Percentiles rank a stretch among this genome's conserved stretches.
phyloP scores from a whole-genome alignment of 495 filamentous ascomycete genomes.

The Aspergillus diversus region DNA sequence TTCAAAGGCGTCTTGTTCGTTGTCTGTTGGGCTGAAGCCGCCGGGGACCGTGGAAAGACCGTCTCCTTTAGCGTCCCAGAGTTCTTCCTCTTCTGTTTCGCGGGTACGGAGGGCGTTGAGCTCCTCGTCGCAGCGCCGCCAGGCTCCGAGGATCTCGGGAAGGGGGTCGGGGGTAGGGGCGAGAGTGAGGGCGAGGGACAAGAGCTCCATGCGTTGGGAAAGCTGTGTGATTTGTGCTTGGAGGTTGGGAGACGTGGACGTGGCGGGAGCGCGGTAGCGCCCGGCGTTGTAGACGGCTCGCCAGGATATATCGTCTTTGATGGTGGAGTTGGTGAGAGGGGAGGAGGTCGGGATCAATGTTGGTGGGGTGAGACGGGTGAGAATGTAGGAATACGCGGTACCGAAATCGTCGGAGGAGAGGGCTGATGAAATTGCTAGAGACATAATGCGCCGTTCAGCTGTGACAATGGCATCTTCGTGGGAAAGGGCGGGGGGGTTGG shows the following conservation, averaged over 20 bases:
- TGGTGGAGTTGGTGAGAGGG: constrained; percentile 29
- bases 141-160: constrained; percentile 81
- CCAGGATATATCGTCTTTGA: constrained; percentile 84
- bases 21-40: constrained; percentile 57
- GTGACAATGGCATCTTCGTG: constrained; percentile 35
- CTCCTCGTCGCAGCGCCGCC: constrained; percentile 88
- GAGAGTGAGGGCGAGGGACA: constrained; percentile 81
- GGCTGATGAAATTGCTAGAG: constrained; percentile 88
- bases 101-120: constrained; percentile 66
- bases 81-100: constrained; percentile 73
- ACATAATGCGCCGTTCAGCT: constrained; percentile 71
- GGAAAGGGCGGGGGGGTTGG: constrained; percentile 14
- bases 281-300: constrained; percentile 89
- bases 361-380: constrained; percentile 61
- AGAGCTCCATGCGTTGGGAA: constrained; percentile 84
- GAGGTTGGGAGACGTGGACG: constrained; percentile 31
- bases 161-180: constrained; percentile 73
- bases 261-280: constrained; percentile 62
- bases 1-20: constrained; percentile 51
- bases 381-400: constrained; percentile 93
- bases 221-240: constrained; percentile 46
- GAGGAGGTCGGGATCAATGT: constrained; percentile 35
- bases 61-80: constrained; percentile 72
- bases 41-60: constrained; percentile 62
- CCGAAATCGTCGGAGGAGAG: constrained; percentile 90